Base-by-base conservation (phyloP, 176 grass and related monocot genomes). In the Bonia amplexicaulis region DNA sequence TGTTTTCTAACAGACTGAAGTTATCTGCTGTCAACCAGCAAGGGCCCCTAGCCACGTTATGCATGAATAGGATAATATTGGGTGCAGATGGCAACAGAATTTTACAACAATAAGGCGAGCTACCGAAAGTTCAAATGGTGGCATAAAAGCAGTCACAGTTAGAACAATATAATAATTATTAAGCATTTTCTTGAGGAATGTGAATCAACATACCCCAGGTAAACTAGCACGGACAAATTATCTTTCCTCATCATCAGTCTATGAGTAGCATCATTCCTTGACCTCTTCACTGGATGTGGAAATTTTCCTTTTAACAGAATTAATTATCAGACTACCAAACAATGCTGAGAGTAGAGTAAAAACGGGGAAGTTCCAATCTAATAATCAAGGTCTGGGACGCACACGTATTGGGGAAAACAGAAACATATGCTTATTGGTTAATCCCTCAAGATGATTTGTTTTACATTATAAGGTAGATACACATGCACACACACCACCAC, bases 181-280 rank as follows among this genome's bases (percentile, higher is more conserved):
- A 61, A 72, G 12, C 11, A 83, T 42, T 69, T 44, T 45, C 58
- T 73, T 74, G n/a, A 54, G 22, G 48, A 74, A 74, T 51, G 49
- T 52, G 33, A 78, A 46, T 59, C 23, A 78, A 84, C 90, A 84
- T 80, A 92, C 90, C 74, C 78, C 59, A 40, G 37, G 26, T 80
- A 11, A 66, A 80, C 80, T 82, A 61, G 64, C 63, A 70, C 12
- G 26, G 33, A 66, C 37, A 42, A 44, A 78, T 89, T 71, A 96
- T 73, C 77, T 80, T 72, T 93, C 91, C n/a, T 93, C 94, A 15
- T 96, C 91, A 51, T 96, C 91, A 54, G 84, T 91, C 79, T 91
- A 29, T 33, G 82, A 74, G 79, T 59, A 77, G 84, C 71, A 93
- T 66, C 46, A 25, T 91, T 88, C 54, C 83, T 84, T 75, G 77